These are phyloP conservation scores for Camellia japonica DNA, from an alignment of 148 eudicot genomes.

Conservation along the genomic window DNA sequence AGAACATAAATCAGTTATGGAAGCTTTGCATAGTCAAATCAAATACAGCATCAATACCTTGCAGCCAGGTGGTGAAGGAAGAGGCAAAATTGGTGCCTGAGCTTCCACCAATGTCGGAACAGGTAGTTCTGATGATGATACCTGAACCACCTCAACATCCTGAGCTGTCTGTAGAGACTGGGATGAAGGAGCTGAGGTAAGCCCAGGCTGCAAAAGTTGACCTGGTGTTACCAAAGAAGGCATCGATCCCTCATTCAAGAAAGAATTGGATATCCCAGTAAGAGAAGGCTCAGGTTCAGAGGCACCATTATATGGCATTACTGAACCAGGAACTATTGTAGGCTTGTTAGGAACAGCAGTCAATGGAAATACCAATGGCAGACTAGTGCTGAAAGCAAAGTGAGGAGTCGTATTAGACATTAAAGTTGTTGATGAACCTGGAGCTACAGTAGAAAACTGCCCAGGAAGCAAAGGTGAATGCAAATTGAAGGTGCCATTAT, in stretches of 20 bases:
- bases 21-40: neutral
- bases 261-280: conserved; percentile 34
- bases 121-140: conserved; percentile 21
- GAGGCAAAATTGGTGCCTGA: conserved; percentile 51
- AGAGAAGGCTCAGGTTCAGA: conserved; percentile 25
- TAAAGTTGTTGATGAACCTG: conserved; percentile 8
- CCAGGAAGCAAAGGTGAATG: neutral
- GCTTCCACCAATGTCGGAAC: conserved; percentile 24
- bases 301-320: neutral
- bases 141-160: conserved; percentile 47
- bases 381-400: conserved; percentile 27
- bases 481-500: conserved; percentile 20
- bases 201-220: conserved; percentile 53
- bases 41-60: conserved; percentile 23
- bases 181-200: conserved; percentile 17
- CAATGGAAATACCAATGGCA: conserved; percentile 26
- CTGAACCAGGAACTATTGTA: neutral
- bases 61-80: conserved; percentile 42
- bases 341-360: conserved; percentile 28
- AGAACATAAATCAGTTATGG: neutral
- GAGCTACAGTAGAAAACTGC: neutral
- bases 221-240: conserved; percentile 53
- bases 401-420: conserved; percentile 27
- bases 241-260: conserved; percentile 8
- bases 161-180: conserved; percentile 28